Evolutionary conservation across 495 filamentous ascomycete species (phyloP), one percentile per base, ranked within the genome.

Genomic region (Oidiodendron maius): DNA sequence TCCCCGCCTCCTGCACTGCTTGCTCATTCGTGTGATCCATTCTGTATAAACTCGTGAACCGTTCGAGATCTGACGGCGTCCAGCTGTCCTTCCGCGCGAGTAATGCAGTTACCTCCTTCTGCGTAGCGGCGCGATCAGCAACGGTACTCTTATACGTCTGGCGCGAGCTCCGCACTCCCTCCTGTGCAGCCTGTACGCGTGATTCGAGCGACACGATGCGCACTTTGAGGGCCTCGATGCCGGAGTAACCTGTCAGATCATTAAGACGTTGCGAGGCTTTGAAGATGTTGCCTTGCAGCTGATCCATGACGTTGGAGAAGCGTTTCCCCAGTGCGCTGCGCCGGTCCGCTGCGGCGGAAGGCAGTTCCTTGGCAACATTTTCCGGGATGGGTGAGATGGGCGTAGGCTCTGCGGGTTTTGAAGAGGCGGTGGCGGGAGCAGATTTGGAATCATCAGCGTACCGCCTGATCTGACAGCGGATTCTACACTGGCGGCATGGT

Each of bases 11-110:
- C n/a, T 72, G 65, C 48, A 96, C 90, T n/a, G 80, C 78, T 22
- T 91, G 86, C 59, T 98, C 93, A 58, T 96, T 90, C 55, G 86
- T 76, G 62, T 98, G 94, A 65, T 98, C 93, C 39, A 82, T 83
- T 12, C 93, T 79, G 67, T 97, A 96, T 21, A 98, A 78, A 5
- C 78, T 72, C 25, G 95, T 98, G 76, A 97, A 98, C 35, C 93
- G 83, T 63, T 98, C 93, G 21, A 98, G 77, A 70, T 98, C 93
- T 0, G 70, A 56, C 0, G 90, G 78, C 4, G 81, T 84, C 93
- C 93, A 98, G 18, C 82, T 83, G 61, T 95, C 86, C 64, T 98
- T 96, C 46, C 93, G 80, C 54, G 96, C 91, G 3, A 98, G 79
- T 20, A 98, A 80, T 26, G 86, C 82, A 36, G 95, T 96, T 8